Evolutionary conservation across 1,284 basidiomycete species (phyloP).

Genomic region (Acaromyces ingoldii): DNA sequence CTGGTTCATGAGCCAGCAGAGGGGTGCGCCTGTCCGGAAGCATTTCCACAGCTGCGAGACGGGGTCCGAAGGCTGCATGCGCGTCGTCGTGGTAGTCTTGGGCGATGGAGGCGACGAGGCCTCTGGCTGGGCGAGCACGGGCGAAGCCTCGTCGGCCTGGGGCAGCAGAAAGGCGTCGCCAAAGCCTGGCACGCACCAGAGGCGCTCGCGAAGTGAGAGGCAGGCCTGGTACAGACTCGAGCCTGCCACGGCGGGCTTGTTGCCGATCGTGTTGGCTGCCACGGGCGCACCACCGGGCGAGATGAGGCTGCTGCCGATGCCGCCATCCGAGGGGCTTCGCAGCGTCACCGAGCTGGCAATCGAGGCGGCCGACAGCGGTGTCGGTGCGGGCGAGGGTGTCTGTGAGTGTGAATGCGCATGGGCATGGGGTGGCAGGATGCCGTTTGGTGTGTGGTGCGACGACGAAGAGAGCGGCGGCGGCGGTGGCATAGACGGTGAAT

Average conservation of each 20-base stretch:
- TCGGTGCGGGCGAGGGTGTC: no score
- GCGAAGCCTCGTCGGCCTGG: neutral
- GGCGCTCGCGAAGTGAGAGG: conserved; percentile 48
- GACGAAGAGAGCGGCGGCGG: no score
- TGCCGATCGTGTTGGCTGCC: conserved; percentile 41
- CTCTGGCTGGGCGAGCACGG: conserved; percentile 11
- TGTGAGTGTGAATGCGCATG: no score
- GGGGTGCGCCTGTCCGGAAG: conserved; percentile 83
- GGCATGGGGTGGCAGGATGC: no score
- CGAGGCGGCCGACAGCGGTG: no score
- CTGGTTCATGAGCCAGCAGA: conserved; percentile 92
- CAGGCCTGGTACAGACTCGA: conserved; percentile 54
- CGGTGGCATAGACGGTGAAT: no score
- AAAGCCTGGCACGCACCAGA: conserved; percentile 53
- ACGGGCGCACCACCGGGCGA: conserved; percentile 34
- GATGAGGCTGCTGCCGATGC: conserved; percentile 30
- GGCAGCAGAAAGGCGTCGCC: conserved; percentile 26
- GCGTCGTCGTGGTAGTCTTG: conserved; percentile 1
- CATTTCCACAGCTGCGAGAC: conserved; percentile 92
- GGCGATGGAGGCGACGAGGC: conserved; percentile 14
- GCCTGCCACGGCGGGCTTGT: conserved; percentile 41
- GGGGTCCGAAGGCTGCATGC: conserved; percentile 39
- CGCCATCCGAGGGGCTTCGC: conserved; percentile 23
- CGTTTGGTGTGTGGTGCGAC: no score
- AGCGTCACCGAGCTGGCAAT: no score